Evolutionary conservation across 495 filamentous ascomycete species (phyloP), one percentile per base, ranked within the genome.

Genomic region (Annulohypoxylon nitens): DNA sequence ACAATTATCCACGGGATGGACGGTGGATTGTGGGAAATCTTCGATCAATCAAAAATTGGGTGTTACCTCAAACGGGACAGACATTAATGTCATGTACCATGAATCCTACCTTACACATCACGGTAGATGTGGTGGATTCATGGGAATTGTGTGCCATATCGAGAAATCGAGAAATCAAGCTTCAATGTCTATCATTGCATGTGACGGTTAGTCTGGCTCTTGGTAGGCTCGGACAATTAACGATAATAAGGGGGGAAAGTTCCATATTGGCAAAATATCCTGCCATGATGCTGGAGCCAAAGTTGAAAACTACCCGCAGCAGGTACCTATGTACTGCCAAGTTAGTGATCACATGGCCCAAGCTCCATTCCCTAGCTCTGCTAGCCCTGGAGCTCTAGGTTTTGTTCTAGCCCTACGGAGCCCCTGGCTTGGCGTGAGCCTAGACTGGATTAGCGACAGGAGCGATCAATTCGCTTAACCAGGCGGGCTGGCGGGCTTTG

Each of bases 361-460:
- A 74, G 71, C 71, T 74, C 62, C 71, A 45, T 39, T 64, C 53
- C 69, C 45, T 55, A 67, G 48, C 55, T 61, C 25, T 43, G 39
- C 39, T 43, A 43, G 39, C 39, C 14, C 39, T 30, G 30, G 30
- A 30, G 10, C 39, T n/a, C 14, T 66, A 61, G 9, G 30, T 41
- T 20, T 14, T 54, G 65, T 48, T 54, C 43, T 71, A 71, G 59
- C 59, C 61, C 48, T 59, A 65, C 45, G 51, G 36, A 26, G 61
- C 48, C 61, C 69, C 47, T 61, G 61, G 37, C 69, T 62, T 70
- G 66, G 66, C 71, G 50, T 25, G 53, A 58, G 43, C 62, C 18
- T 58, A 59, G 62, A 34, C 70, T 57, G 61, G 66, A 66, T 74
- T 74, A 74, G 71, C 65, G 61, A 65, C 55, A 74, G 14, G 47